A percentile compares a stretch with the other conserved stretches of the same genome.
Evolutionary conservation across 805 yeast species (phyloP).

Genomic region (Henningerozyma blattae): DNA sequence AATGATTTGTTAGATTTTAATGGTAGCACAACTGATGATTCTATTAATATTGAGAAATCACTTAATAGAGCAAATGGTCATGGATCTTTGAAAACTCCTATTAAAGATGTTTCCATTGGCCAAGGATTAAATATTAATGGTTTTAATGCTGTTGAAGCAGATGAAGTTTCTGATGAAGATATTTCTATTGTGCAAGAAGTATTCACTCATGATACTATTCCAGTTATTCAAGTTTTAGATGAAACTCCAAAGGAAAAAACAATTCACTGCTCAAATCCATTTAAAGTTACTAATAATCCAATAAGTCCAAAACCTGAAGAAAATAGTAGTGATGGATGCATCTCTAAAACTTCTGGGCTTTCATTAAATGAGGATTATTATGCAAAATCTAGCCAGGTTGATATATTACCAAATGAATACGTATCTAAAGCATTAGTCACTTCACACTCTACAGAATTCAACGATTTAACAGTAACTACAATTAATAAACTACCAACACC

Average conservation of each 20-base stretch:
- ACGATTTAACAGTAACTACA: background rate
- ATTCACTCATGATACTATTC: too few relatives aligned
- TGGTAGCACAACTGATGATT: slow-evolving; percentile 1
- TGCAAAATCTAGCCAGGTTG: too few relatives aligned
- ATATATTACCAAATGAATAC: background rate
- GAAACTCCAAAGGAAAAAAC: background rate
- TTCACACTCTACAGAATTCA: background rate
- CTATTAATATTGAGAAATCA: background rate
- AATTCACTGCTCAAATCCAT: slow-evolving; percentile 18
- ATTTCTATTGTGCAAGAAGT: background rate
- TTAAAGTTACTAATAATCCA: slow-evolving; percentile 11
- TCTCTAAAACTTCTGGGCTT: too few relatives aligned
- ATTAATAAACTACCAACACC: background rate
- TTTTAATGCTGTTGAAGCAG: slow-evolving; percentile 7
- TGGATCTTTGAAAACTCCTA: slow-evolving; percentile 10
- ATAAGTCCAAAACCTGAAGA: background rate
- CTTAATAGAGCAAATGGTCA: background rate
- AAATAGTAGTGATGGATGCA: too few relatives aligned
- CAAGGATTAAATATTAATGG: slow-evolving; percentile 15
- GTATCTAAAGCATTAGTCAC: background rate
- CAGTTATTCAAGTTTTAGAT: background rate
- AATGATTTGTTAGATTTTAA: slow-evolving; percentile 3
- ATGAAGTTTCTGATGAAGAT: background rate
- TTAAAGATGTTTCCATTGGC: slow-evolving; percentile 12
- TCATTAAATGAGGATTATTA: too few relatives aligned